Evolutionary conservation across 139 green algal genomes (phyloP), one percentile per base, ranked within the genome.

Genomic region (Closterium sp.): DNA sequence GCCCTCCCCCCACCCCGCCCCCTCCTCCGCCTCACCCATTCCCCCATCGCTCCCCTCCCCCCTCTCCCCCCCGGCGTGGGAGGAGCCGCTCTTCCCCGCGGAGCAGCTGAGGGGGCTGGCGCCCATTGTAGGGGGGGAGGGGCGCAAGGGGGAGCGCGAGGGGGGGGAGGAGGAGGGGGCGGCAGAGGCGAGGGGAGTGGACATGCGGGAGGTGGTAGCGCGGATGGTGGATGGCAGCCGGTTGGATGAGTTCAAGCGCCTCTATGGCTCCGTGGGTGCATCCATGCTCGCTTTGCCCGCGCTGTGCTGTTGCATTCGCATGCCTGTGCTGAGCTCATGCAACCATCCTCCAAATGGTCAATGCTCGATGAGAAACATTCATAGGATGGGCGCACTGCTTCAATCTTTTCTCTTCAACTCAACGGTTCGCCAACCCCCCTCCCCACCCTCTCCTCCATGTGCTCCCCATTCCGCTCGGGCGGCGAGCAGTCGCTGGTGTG

Each of bases 201-300:
- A 99, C 89, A 95, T 98, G 86, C 94, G 97, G 22, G 94, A 93
- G 13, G 94, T 98, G 45, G 94, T 98, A 79, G 95, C 96, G 0
- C 95, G 97, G 24, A 24, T 99, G 31, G 91, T 98, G 90, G 97
- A 99, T 93, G 97, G 97, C 86, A 96, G 93, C 31, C 62, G 95
- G 9, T 98, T 99, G 93, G 95, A 98, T 31, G 97, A 99, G 94
- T 99, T 99, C 94, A 99, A 99, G 93, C 92, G 93, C 70, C 95
- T 96, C 89, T 99, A 98, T 85, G 97, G 97, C 28, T 96, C 73
- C 3, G 92, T 94, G 32, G 31, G 50, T 50, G 0, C 38, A 50
- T 50, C 4, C 38, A 50, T 50, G 38, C 38, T 50, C 38, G 38
- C 38, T 50, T 50, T 50, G 38, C 38, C 0, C 0, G 0, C 38